Base-by-base conservation (phyloP, 2,329 filamentous ascomycete genomes). In the Cladosporium sp. region DNA sequence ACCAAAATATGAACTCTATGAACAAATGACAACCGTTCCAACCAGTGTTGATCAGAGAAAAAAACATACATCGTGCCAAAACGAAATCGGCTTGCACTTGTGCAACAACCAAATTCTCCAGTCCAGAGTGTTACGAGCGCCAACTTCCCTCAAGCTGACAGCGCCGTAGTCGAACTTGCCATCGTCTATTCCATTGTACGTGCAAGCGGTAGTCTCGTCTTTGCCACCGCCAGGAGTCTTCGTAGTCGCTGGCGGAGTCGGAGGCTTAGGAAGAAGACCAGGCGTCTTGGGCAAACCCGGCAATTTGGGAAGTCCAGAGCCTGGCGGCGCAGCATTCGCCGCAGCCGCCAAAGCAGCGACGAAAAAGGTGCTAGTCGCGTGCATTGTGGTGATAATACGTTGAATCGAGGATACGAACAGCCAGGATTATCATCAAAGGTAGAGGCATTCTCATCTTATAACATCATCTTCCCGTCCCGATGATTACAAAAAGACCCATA, bases 101-200 rank as follows among this genome's bases (percentile, higher is more conserved):
- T 96, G 93, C 86, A 98, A 94, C 78, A 98, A 89, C 88, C 90
- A 99, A 82, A 97, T 89, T 78, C 95, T 92, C 88, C 97, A 93
- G 85, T 98, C 93, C 79, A 97, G 85, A 74, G 95, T 98, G 86
- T 97, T 90, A 76, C 92, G 88, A 76, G 91, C 88, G 75, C 86
- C 95, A 78, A 97, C 86, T 87, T 96, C 97, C 84, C 93, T 91
- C 79, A 91, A 82, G 76, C 85, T 85, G 85, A 92, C 98, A 70
- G 81, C 79, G 68, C 35, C 35, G 35, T 58, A 59, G 84, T 90
- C 88, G 76, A 63, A 63, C 82, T 84, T 74, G 72, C 71, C 70
- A 26, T 56, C 50, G 50, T 55, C 50, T 11, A n/a, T 29, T 35
- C 61, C 61, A n/a, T 55, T 52, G 53, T 66, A 60, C 40, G 49